A percentile compares a stretch with the other conserved stretches of the same genome.
Conservation (phyloP, 1,284 basidiomycete species). For the Heterobasidion parviporum region DNA sequence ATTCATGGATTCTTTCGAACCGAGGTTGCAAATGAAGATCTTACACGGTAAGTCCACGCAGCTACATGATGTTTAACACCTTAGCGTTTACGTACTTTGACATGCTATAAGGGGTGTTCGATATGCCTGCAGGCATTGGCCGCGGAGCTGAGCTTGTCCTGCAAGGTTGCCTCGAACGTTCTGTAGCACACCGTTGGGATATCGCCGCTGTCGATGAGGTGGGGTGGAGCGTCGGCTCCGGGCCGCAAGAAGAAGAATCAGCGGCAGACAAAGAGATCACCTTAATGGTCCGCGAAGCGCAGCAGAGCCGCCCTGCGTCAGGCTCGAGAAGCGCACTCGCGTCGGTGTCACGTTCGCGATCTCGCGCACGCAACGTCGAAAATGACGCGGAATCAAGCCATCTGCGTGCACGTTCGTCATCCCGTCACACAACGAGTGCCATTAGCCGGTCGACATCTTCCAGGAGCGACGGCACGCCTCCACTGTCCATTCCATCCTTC, state of each 20-base stretch:
- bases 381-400: slow-evolving; percentile 4
- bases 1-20: slow-evolving; percentile 84
- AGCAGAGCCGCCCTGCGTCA: not conserved
- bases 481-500: too few relatives aligned
- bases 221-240: slow-evolving; percentile 65
- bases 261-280: slow-evolving; percentile 8
- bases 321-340: not conserved
- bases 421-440: slow-evolving; percentile 13
- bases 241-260: slow-evolving; percentile 32
- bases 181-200: slow-evolving; percentile 58
- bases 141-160: slow-evolving; percentile 67
- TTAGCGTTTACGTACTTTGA: not conserved
- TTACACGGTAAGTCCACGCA: slow-evolving; percentile 53
- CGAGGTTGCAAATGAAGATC: slow-evolving; percentile 86
- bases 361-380: not conserved
- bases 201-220: slow-evolving; percentile 68
- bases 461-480: not conserved
- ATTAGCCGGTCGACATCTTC: not conserved
- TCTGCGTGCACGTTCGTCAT: slow-evolving; percentile 7
- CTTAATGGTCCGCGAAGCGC: slow-evolving; percentile 7
- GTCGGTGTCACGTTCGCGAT: not conserved
- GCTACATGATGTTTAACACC: not conserved
- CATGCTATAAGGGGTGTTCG: slow-evolving; percentile 35
- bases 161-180: slow-evolving; percentile 64
- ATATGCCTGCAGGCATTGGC: slow-evolving; percentile 52